Evolutionary conservation across 345 rosid genomes (phyloP), one percentile per base, ranked within the genome.

Genomic region (Aurinia saxatilis): DNA sequence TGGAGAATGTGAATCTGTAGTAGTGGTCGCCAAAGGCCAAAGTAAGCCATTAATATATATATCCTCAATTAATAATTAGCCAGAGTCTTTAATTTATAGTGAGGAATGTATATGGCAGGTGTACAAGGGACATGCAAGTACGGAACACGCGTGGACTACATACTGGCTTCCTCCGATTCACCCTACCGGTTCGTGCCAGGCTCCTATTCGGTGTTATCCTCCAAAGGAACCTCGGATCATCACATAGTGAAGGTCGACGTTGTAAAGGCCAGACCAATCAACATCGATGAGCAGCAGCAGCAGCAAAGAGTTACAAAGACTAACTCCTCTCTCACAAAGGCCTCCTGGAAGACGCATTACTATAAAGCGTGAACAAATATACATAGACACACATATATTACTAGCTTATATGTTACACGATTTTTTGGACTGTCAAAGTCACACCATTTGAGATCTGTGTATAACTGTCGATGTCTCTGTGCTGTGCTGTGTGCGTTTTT

Each of bases 61-160:
- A n/a, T n/a, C n/a, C n/a, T n/a, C n/a, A n/a, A n/a, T n/a, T n/a
- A 23, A 2, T 23, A 23, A 23, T 23, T 23, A 23, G 27, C 4
- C 27, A 2, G 27, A 54, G 16, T 34, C 2, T 36, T 10, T 18
- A n/a, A 12, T n/a, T n/a, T n/a, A n/a, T n/a, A n/a, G n/a, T n/a
- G n/a, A n/a, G n/a, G n/a, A n/a, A 34, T 19, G 52, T 17, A 7
- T 29, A 12, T 29, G 53, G 70, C 76, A 91, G 98, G 88, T 49
- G 96, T 92, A 40, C 98, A 92, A 60, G 98, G 98, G 55, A 92
- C 98, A 0, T 92, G 98, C 80, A 92, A 85, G 78, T 92, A 92
- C 50, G 96, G 98, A 16, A 92, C 98, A 29, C 75, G 98, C 36
- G 85, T 92, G 25, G 96, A 92, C 69, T 89, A 92, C 81, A 67